Percentiles rank a stretch among this genome's conserved stretches.
phyloP scores from a whole-genome alignment of 108 stramenopile genomes.

The Stephanodiscus minutulus region DNA sequence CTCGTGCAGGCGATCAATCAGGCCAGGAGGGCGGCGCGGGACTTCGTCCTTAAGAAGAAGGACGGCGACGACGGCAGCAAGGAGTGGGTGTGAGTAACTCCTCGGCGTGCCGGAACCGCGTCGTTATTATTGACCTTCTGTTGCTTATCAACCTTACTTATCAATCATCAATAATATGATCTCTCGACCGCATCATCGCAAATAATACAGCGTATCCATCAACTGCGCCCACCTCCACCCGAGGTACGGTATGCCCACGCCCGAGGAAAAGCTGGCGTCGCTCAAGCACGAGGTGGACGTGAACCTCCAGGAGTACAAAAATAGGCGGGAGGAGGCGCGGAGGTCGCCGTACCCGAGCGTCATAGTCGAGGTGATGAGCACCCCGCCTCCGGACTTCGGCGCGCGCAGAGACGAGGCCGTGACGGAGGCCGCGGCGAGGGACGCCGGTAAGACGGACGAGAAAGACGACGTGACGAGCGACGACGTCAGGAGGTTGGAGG shows the following conservation, averaged over 20 bases:
- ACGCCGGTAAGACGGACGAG: background rate
- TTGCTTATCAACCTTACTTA: no score
- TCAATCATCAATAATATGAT: background rate
- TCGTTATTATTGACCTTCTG: no score
- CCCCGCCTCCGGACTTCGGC: conserved; percentile 61
- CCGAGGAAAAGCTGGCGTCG: conserved; percentile 61
- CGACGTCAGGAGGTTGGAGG: conserved; percentile 71
- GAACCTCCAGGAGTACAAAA: conserved; percentile 68
- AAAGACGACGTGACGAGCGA: conserved; percentile 50
- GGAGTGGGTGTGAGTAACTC: conserved; percentile 63
- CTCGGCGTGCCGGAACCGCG: background rate
- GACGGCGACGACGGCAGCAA: conserved; percentile 42
- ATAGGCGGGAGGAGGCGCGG: conserved; percentile 63
- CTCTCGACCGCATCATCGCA: background rate
- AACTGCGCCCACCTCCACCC: conserved; percentile 89
- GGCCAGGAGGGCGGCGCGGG: conserved; percentile 69
- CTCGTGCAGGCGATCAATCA: conserved; percentile 67
- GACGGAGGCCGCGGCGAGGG: background rate
- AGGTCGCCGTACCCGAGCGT: conserved; percentile 80
- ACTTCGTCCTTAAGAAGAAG: conserved; percentile 61
- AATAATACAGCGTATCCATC: conserved; percentile 60
- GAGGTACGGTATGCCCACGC: conserved; percentile 64
- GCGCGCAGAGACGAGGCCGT: conserved; percentile 30
- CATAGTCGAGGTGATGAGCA: conserved; percentile 78
- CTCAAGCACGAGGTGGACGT: conserved; percentile 72